These are phyloP conservation scores for Hydnomerulius pinastri DNA, from an alignment of 768 basidiomycete genomes.

Conservation along the genomic window DNA sequence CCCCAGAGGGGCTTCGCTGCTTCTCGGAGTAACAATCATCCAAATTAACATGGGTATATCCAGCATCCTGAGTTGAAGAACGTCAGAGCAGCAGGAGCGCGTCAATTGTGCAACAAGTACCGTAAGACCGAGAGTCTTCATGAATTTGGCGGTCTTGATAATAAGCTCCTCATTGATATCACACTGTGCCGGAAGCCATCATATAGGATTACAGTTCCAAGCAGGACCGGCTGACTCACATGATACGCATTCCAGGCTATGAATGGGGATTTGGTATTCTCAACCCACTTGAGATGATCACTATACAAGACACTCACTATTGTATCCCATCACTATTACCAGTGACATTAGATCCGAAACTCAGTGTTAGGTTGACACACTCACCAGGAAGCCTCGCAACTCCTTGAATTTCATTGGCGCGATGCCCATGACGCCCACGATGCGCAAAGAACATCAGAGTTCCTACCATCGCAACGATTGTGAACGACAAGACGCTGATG, in stretches of 20 bases:
- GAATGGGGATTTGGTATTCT: constrained; percentile 5
- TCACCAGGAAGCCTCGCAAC: constrained; percentile 40
- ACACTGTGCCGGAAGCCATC: constrained; percentile 40
- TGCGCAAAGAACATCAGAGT: constrained; percentile 14
- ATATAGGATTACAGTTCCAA: not conserved
- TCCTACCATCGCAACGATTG: constrained; percentile 22
- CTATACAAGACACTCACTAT: constrained; percentile 44
- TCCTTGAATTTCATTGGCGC: constrained; percentile 13
- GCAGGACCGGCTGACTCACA: constrained; percentile 33
- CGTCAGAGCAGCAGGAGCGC: not conserved
- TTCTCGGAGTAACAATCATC: constrained; percentile 71
- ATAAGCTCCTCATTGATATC: constrained; percentile 57
- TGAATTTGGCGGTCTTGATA: constrained; percentile 47
- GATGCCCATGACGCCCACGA: constrained; percentile 2
- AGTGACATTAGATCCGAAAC: not conserved
- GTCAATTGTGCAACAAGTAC: constrained; percentile 33
- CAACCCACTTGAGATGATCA: not conserved
- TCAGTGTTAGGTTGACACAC: not conserved
- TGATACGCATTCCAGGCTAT: constrained; percentile 73
- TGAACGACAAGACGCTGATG: constrained; percentile 15
- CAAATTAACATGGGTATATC: constrained; percentile 60
- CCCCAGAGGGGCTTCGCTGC: constrained; percentile 47
- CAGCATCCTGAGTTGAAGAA: constrained; percentile 44
- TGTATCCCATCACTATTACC: constrained; percentile 57
- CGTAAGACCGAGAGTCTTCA: constrained; percentile 53